A percentile compares a stretch with the other conserved stretches of the same genome.
These are phyloP conservation scores for Trichoderma asperelloides DNA, from an alignment of 495 filamentous ascomycete species.

Conservation along the genomic window DNA sequence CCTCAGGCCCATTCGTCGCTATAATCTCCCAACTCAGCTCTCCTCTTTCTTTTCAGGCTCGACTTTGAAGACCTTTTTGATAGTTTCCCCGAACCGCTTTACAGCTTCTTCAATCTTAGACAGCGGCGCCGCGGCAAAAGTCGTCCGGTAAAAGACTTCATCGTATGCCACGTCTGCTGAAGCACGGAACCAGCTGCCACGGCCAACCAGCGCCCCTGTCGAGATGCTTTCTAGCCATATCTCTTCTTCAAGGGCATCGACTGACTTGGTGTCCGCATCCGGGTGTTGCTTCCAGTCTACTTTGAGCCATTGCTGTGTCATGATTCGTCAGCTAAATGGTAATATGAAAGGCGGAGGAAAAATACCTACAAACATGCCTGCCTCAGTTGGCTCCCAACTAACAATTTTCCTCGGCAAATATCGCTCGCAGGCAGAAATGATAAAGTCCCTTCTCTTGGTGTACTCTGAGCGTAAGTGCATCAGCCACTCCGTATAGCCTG, in stretches of 20 bases:
- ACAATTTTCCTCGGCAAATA: not conserved
- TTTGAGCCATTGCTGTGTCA: not conserved
- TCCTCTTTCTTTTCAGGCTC: not conserved
- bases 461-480: not conserved
- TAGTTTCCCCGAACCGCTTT: not conserved
- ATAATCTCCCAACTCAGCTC: not conserved
- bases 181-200: not conserved
- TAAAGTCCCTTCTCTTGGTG: not conserved
- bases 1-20: too few species aligned
- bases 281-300: not conserved
- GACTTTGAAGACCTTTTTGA: not conserved
- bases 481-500: not conserved
- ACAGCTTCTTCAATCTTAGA: constrained; percentile 3
- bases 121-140: not conserved
- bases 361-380: constrained; percentile 4
- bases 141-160: not conserved
- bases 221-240: constrained; percentile 4
- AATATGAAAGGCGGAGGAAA: too few species aligned
- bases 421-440: not conserved
- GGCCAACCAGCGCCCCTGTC: not conserved
- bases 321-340: not conserved
- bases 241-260: not conserved
- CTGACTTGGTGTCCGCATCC: not conserved
- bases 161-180: not conserved
- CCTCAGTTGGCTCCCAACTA: not conserved